A percentile compares a stretch with the other conserved stretches of the same genome.
phyloP scores from a whole-genome alignment of 1,284 basidiomycete genomes.

The Trametes pubescens region DNA sequence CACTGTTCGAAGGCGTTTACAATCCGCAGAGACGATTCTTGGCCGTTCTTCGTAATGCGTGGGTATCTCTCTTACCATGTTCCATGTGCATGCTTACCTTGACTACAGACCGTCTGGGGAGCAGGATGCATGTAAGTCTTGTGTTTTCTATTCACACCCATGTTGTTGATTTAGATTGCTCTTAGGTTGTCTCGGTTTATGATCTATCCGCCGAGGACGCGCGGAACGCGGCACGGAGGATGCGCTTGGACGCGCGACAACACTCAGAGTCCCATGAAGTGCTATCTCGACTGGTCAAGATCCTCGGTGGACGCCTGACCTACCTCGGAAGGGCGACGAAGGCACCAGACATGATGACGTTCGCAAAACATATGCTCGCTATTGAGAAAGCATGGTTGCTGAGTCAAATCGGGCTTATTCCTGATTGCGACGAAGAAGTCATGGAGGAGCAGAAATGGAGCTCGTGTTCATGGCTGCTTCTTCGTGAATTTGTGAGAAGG shows the following conservation, averaged over 20 bases:
- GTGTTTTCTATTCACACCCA: not conserved
- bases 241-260: conserved; percentile 52
- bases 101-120: conserved; percentile 67
- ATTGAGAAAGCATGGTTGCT: conserved; percentile 84
- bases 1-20: not conserved
- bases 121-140: conserved; percentile 70
- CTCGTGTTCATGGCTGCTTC: conserved; percentile 79
- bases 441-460: conserved; percentile 91
- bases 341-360: conserved; percentile 65
- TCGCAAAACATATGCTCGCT: conserved; percentile 67
- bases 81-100: conserved; percentile 14
- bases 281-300: conserved; percentile 59
- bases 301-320: conserved; percentile 79
- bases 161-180: not conserved
- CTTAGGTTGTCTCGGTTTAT: conserved; percentile 73
- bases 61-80: conserved; percentile 38
- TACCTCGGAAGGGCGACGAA: conserved; percentile 73
- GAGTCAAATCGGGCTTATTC: conserved; percentile 74
- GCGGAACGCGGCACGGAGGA: conserved; percentile 62
- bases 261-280: conserved; percentile 40
- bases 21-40: conserved; percentile 73
- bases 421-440: conserved; percentile 87
- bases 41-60: conserved; percentile 77
- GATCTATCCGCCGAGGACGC: conserved; percentile 76
- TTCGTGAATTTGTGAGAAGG: conserved; percentile 72